Base-by-base conservation (phyloP, 192 early-diverging fungal species). In the Gaertneriomyces sp. region DNA sequence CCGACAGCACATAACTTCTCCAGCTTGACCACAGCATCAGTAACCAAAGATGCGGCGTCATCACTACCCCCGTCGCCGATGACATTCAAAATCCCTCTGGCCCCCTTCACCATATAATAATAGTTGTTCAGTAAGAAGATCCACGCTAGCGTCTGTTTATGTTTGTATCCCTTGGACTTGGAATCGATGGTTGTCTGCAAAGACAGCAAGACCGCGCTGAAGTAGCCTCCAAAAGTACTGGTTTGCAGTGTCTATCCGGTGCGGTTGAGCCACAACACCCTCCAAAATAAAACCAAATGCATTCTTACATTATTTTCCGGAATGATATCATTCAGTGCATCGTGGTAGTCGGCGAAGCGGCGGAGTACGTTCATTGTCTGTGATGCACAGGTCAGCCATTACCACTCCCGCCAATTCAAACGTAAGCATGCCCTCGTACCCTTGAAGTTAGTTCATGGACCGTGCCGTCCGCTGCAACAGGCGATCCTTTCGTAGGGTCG, bases 101-200 rank as follows among this genome's bases (percentile, higher is more conserved):
- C 78, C 6, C 83, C 76, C 68, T 90, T 88, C 7, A 81, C 66
- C 40, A 90, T 85, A 65, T 89, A 88, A 59, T 91, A 78, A 56
- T 82, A 90, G 67, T 94, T 94, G 76, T 94, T 94, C 25, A 94
- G 75, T 44, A 91, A 66, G 66, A 94, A 94, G 17, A 94, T 70
- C 6, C 72, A 68, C 0, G 82, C 75, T 38, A 94, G 64, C 0
- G 86, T 75, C 11, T 81, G 76, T 58, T 88, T 85, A 33, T 33
- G 25, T 51, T 90, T 90, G 73, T 92, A 93, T 11, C 74, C 74
- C 58, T 79, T 85, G 12, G 90, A 74, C 73, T 91, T 91, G 5
- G 49, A 51, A 40, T 92, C 88, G 47, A 94, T 68, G 19, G 73
- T 85, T 6, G 70, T 69, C 11, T 74, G 64, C 58, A 94, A 74